phyloP scores from a whole-genome alignment of 371 early-diverging fungal species.

The Rhizopus arrhizus region DNA sequence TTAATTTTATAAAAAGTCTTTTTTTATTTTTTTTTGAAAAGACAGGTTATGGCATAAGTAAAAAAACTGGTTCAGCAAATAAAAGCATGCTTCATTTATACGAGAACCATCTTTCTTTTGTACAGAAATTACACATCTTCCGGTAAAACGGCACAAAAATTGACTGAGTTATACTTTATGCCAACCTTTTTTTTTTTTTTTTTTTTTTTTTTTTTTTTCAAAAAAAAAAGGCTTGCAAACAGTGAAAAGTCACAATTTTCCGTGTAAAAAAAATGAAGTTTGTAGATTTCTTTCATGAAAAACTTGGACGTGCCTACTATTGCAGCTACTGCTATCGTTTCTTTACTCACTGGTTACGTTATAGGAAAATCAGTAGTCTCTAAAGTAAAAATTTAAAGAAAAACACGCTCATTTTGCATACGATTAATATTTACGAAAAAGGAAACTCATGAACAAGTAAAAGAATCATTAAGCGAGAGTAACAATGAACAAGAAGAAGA shows the following conservation, averaged over 20 bases:
- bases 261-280: too few species aligned
- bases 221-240: constrained; percentile 24
- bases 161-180: too few species aligned
- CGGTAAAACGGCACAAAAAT: too few species aligned
- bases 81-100: too few species aligned
- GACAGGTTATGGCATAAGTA: too few species aligned
- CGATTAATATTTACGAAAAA: background rate
- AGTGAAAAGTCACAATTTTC: constrained; percentile 16
- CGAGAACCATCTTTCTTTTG: too few species aligned
- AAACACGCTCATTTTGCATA: background rate
- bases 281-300: background rate
- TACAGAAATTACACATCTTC: too few species aligned
- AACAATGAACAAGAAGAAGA: background rate
- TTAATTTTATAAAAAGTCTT: too few species aligned
- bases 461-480: background rate
- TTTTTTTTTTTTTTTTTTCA: too few species aligned
- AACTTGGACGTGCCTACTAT: constrained; percentile 1
- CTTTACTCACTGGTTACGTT: constrained; percentile 33
- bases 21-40: too few species aligned
- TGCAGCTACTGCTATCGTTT: constrained; percentile 23
- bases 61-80: too few species aligned
- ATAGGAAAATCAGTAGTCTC: constrained; percentile 23
- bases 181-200: too few species aligned
- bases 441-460: constrained; percentile 9
- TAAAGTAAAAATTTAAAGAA: background rate